phyloP scores from a whole-genome alignment of 306 rosid species.

The Acacia melanoxylon region DNA sequence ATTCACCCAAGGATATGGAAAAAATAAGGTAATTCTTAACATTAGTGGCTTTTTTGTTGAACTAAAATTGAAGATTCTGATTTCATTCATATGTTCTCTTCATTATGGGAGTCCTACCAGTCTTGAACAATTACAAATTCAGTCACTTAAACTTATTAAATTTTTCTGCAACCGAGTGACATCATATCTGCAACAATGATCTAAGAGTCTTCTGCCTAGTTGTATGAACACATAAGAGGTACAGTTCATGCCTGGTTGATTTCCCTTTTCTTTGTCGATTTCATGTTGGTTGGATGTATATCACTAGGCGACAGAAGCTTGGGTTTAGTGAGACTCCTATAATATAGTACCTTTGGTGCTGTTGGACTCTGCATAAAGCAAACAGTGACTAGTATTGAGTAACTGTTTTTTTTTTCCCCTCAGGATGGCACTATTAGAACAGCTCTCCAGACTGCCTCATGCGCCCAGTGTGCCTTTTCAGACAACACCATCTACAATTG shows the following conservation, averaged over 20 bases:
- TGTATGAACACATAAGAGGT: background rate
- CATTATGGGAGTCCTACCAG: background rate
- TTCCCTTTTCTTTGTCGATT: background rate
- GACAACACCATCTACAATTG: slow-evolving; percentile 52
- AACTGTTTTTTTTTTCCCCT: background rate
- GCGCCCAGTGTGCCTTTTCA: slow-evolving; percentile 87
- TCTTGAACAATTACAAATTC: background rate
- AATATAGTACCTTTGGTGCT: background rate
- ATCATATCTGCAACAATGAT: background rate
- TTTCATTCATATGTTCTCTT: background rate
- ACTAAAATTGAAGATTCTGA: background rate
- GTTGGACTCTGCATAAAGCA: slow-evolving; percentile 14
- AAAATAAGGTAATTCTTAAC: slow-evolving; percentile 61
- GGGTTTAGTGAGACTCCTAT: slow-evolving; percentile 14
- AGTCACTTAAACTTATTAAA: background rate
- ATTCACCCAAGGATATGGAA: slow-evolving; percentile 80
- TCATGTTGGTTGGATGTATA: slow-evolving; percentile 2
- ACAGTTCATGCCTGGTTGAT: background rate
- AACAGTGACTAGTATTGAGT: background rate
- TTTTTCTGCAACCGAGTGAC: background rate
- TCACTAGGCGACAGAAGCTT: background rate
- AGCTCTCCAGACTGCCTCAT: slow-evolving; percentile 73
- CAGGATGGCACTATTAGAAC: slow-evolving; percentile 67
- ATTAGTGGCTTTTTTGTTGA: background rate
- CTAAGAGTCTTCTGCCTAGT: background rate